Base-by-base conservation (phyloP, 1,139 yeast genomes). In the Yamadazyma songkhlaensis region DNA sequence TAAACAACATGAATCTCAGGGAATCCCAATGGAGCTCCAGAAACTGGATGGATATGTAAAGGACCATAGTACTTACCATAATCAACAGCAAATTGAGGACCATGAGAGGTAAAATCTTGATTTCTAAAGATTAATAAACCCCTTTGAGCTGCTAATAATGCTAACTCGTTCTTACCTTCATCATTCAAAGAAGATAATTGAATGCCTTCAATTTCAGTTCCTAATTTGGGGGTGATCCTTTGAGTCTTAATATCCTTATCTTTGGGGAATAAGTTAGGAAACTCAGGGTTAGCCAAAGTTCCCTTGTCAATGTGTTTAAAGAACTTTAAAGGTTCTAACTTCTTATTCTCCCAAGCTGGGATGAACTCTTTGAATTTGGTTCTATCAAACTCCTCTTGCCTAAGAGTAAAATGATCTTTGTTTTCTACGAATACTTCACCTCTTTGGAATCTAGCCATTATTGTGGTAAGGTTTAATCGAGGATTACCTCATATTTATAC, bases 11-110 rank as follows among this genome's bases (percentile, higher is more conserved):
- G 89, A 44, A 84, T 66, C 48, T 81, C 82, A 2, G 83, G 77
- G 46, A 66, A 62, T 39, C 63, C 73, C 40, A 63, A 62, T 25
- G 90, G 90, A 7, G 84, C 74, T 9, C 87, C 85, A 6, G 86
- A 77, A 3, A 87, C 80, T 34, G 89, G 87, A 53, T 84, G 92
- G 39, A 79, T 71, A 60, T 84, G 92, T 37, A 82, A 67, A 9
- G 79, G 77, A 10, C 90, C 90, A 59, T 72, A 84, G 55, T 80
- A 74, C 36, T 65, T 64, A 24, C 84, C 87, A 51, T 74, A 75
- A n/a, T 74, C 67, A 32, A 66, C 71, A 34, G 74, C 70, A 45
- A 64, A 74, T 31, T 64, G 65, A 6, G 84, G 79, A 29, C 85
- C 86, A 43, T 74, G 60, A 29, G 67, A 65, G 34, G 78, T 72